Base-by-base conservation (phyloP, 169 alveolate genomes). In the Plasmodium vivax region DNA sequence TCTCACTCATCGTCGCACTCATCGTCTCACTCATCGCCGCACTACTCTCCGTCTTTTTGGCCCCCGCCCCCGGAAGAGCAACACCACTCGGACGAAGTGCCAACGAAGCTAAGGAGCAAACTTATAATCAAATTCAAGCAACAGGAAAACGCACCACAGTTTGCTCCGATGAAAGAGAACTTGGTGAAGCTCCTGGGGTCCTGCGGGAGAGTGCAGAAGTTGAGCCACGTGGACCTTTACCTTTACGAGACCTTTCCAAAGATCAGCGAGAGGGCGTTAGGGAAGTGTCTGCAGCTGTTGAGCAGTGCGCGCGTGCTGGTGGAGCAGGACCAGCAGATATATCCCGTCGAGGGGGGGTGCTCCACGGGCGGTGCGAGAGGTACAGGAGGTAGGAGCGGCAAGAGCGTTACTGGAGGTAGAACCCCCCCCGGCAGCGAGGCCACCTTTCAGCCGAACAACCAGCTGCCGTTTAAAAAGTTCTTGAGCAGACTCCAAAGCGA, bases 101-200 rank as follows among this genome's bases (percentile, higher is more conserved):
- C 19, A 62, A 6, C 75, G 3, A 62, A 62, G 19, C 4, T n/a
- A 23, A 4, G 12, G 4, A 30, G 72, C 7, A 84, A 41, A 72
- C 45, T 84, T 34, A 84, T 84, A 45, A 84, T 84, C 27, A 7
- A 45, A 43, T 84, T 84, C 73, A 84, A 84, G 71, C 19, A 72
- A 38, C 23, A 84, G 32, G 58, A 84, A 72, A 84, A 72, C 34
- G 51, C n/a, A 9, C 36, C 54, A 73, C 73, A 34, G 3, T 16
- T 27, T 14, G 36, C 81, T 72, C 54, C 45, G 3, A 73, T 47
- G 0, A 4, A 58, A 72, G 16, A 84, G 1, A 16, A 9, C 12
- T 45, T 73, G 36, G 58, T 84, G 14, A 23, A 73, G 1, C 3
- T 84, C 0, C 84, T 84, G 16, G 51, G 45, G 7, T n/a, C 51